phyloP scores from a whole-genome alignment of 2,329 filamentous ascomycete species.

The Diaporthe eres region DNA sequence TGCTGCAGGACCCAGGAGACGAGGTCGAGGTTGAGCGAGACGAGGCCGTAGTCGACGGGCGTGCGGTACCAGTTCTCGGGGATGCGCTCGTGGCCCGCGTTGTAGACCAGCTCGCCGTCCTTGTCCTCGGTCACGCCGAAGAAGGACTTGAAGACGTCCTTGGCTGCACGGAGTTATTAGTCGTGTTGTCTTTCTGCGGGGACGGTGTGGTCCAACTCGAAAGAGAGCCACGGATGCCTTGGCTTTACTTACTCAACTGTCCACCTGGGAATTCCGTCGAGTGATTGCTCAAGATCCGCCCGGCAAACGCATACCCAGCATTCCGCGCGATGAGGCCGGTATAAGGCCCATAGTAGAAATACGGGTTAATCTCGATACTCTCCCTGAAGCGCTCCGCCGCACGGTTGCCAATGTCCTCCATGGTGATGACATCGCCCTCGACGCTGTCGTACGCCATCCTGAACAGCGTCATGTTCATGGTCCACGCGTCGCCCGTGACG shows the following conservation, averaged over 20 bases:
- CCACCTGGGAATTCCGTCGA: conserved; percentile 49
- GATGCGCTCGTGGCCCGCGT: conserved; percentile 64
- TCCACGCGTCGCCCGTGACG: conserved; percentile 62
- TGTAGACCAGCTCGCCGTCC: conserved; percentile 55
- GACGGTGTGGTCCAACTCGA: not conserved
- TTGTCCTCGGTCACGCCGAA: conserved; percentile 59
- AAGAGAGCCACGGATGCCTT: not conserved
- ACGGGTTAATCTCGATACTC: conserved; percentile 63
- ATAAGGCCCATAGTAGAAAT: conserved; percentile 68
- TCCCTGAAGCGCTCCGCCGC: conserved; percentile 61
- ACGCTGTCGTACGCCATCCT: conserved; percentile 60
- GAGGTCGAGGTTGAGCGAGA: conserved; percentile 57
- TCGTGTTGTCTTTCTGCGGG: not conserved
- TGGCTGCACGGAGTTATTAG: conserved; percentile 33
- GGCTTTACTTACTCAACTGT: conserved; percentile 47
- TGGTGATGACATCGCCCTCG: conserved; percentile 54
- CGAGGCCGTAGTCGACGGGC: conserved; percentile 59
- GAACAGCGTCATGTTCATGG: conserved; percentile 67
- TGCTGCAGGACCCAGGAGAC: conserved; percentile 54
- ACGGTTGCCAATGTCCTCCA: conserved; percentile 59
- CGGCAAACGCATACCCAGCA: conserved; percentile 62
- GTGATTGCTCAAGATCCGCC: conserved; percentile 60
- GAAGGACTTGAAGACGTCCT: conserved; percentile 60
- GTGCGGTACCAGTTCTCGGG: conserved; percentile 67
- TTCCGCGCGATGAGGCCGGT: conserved; percentile 64